These are phyloP conservation scores for Wallacemonas collosoma DNA, from an alignment of 208 protist genomes.

Conservation along the genomic window DNA sequence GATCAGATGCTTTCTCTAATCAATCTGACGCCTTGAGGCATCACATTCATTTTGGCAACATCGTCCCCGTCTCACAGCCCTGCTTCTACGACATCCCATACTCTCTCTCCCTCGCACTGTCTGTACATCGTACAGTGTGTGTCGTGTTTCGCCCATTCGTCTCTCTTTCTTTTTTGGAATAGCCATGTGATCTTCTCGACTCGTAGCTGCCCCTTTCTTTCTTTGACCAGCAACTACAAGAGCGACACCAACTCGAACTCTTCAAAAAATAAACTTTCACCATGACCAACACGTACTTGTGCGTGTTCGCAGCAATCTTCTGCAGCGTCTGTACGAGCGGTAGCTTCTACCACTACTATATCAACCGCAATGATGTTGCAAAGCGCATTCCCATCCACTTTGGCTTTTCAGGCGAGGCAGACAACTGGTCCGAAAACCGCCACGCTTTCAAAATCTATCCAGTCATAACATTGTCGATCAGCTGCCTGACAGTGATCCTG, in stretches of 20 bases:
- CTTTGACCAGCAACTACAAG: not conserved
- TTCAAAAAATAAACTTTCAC: not conserved
- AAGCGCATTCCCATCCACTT: slow-evolving; percentile 23
- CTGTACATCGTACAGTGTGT: too few relatives aligned
- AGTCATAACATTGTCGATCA: not conserved
- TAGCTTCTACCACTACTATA: slow-evolving; percentile 17
- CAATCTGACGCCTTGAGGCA: too few relatives aligned
- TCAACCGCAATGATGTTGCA: not conserved
- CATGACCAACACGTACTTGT: slow-evolving; percentile 6
- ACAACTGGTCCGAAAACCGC: slow-evolving; percentile 11
- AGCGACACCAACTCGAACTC: not conserved
- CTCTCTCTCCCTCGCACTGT: too few relatives aligned
- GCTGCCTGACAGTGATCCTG: slow-evolving; percentile 2
- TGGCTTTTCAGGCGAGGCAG: slow-evolving; percentile 15
- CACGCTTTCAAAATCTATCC: slow-evolving; percentile 12
- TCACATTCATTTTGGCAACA: too few relatives aligned
- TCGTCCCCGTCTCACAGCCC: too few relatives aligned
- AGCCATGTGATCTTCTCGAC: too few relatives aligned
- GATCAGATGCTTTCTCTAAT: too few relatives aligned
- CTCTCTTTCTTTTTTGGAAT: too few relatives aligned
- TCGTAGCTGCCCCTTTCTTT: too few relatives aligned
- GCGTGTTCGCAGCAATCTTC: not conserved
- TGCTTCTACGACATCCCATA: too few relatives aligned
- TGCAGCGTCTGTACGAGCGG: not conserved
- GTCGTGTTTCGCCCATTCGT: too few relatives aligned